Evolutionary conservation across 441 rosid species (phyloP), one percentile per base, ranked within the genome.

Genomic region (Hypseocharis bilobata): DNA sequence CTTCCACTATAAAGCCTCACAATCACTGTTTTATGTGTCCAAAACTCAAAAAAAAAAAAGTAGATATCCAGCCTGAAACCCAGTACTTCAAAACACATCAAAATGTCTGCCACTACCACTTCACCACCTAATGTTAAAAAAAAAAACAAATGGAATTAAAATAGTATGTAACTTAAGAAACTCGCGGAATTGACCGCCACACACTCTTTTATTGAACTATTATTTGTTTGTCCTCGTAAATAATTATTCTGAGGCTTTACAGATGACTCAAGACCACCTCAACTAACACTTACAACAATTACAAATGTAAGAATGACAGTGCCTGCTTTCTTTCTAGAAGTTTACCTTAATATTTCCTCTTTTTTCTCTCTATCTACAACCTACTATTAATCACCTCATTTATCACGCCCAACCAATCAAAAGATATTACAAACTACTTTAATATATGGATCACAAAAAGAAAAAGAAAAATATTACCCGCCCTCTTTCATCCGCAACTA

Each of bases 401-500:
- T 10, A 36, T 36, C 42, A 10, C 6, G 11, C 8, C 13, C 30
- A 11, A 54, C 27, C 14, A 54, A 25, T 25, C 59, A 25, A 25
- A 10, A 10, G 0, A 54, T 14, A 7, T 52, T 7, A 52, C 14
- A 52, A 19, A 3, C 19, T 44, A 44, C 51, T 44, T 16, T 20
- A 13, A n/a, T 16, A 44, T 10, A 44, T 16, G 16, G 13, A 52
- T 52, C 29, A 11, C 57, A 20, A 28, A 52, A 44, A n/a, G 0
- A 4, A 52, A 52, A 16, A 52, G 23, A 52, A 22, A 52, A n/a
- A n/a, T n/a, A 52, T 44, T 44, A 44, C 51, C 51, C 4, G n/a
- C n/a, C n/a, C n/a, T n/a, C n/a, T n/a, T n/a, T n/a, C n/a, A n/a
- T 52, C 45, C 14, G 2, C 36, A 51, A 49, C 54, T 63, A 81